Base-by-base conservation (phyloP, 176 grass and related monocot species). In the Pontederia crassipes region DNA sequence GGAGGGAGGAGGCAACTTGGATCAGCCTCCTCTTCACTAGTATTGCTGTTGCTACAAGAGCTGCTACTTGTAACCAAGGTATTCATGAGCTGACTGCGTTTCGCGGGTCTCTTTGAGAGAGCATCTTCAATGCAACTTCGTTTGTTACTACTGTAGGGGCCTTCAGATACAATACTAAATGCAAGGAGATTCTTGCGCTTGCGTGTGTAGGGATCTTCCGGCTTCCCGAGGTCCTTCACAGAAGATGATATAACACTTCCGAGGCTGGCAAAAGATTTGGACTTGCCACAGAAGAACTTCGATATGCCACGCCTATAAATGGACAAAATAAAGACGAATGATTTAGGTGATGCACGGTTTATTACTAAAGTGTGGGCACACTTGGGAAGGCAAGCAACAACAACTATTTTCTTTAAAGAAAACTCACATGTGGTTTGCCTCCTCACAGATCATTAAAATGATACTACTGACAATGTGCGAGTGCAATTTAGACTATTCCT, bases 241-340 rank as follows among this genome's bases (percentile, higher is more conserved):
- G 82, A 85, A 16, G 64, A 85, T 46, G 69, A 52, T 9, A 82
- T 18, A 50, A 81, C 82, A 62, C 68, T 68, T 17, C 29, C 53
- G 8, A 90, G 79, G 61, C 73, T 71, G 24, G 72, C 71, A 60
- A 82, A 90, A 46, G 87, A 90, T 74, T 73, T 82, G 20, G 87
- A 90, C 75, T 79, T 90, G 18, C 87, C 87, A 12, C 58, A 69
- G 49, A 86, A 90, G 69, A 90, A 90, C 49, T 76, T 82, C 10
- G 87, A 90, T 46, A 90, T 77, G 49, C 79, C 55, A 74, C 60
- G 79, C 72, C 87, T 90, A 63, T 62, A 66, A 57, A 15, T 54
- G 49, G 18, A 4, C 46, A 17, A 24, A 57, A 74, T 53, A 63
- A 69, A 58, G 45, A 4, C 26, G n/a, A 55, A 66, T 40, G 65